A percentile compares a stretch with the other conserved stretches of the same genome.
These are phyloP conservation scores for Daldinia vernicosa DNA, from an alignment of 495 filamentous ascomycete species.

Conservation along the genomic window DNA sequence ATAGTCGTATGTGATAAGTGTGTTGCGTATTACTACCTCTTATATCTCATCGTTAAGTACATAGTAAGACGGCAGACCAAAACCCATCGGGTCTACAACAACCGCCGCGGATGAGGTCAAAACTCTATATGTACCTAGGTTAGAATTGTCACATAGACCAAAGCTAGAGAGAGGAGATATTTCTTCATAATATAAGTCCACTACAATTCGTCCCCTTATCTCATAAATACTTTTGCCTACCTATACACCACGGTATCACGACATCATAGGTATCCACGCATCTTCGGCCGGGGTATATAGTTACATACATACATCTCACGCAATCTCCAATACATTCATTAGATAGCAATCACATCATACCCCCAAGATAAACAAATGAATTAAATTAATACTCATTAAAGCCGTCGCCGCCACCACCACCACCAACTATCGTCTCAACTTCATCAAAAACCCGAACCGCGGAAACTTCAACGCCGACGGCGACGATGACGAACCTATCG, in stretches of 20 bases:
- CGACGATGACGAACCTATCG: background rate
- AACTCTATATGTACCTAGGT: background rate
- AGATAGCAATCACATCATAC: background rate
- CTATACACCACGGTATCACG: no score
- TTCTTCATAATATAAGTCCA: background rate
- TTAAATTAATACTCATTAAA: constrained; percentile 7
- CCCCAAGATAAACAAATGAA: background rate
- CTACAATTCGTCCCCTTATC: no score
- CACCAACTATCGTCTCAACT: constrained; percentile 40
- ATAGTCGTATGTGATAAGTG: constrained; percentile 54
- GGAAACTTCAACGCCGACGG: constrained; percentile 31
- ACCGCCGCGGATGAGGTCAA: background rate
- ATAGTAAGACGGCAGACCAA: background rate
- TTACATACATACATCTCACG: no score
- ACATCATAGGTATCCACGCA: no score
- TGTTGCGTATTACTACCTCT: background rate
- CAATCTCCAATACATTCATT: no score
- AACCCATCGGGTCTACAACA: background rate
- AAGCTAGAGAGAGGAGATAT: background rate
- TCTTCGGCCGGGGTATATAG: no score
- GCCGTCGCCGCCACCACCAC: background rate
- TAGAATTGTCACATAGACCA: background rate
- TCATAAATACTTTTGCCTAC: no score
- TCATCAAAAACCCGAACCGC: constrained; percentile 40
- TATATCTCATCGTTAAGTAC: background rate